phyloP scores from a whole-genome alignment of 2,329 filamentous ascomycete genomes.

The Plenodomus lindquistii region DNA sequence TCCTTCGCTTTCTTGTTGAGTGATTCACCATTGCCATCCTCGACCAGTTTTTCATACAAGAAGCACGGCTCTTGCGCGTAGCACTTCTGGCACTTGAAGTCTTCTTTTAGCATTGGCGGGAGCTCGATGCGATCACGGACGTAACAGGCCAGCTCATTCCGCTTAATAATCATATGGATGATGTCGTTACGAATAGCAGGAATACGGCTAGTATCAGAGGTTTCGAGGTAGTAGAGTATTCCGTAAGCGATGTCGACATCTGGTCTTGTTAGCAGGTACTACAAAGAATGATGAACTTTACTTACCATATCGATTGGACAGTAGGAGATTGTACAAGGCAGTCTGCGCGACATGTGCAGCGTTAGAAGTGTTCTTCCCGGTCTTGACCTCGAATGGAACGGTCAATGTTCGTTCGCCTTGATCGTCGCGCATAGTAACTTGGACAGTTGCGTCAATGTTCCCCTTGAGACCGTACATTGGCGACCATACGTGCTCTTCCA shows the following conservation, averaged over 20 bases:
- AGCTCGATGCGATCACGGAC: constrained; percentile 81
- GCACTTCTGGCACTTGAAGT: constrained; percentile 81
- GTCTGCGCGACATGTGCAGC: constrained; percentile 90
- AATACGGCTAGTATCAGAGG: constrained; percentile 81
- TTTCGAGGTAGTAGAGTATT: constrained; percentile 93
- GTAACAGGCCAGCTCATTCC: constrained; percentile 85
- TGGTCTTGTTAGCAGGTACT: constrained; percentile 31
- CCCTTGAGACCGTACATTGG: constrained; percentile 97
- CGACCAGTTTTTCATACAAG: constrained; percentile 87
- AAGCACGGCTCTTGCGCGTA: constrained; percentile 93
- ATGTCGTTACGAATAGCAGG: constrained; percentile 85
- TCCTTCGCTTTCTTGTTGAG: constrained; percentile 79
- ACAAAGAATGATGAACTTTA: background rate
- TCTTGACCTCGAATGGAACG: constrained; percentile 94
- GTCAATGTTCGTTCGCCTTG: constrained; percentile 71
- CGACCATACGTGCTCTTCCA: constrained; percentile 98
- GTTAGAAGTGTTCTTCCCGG: constrained; percentile 77
- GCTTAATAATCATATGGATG: constrained; percentile 94
- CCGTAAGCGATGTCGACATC: constrained; percentile 90
- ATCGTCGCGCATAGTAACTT: constrained; percentile 78
- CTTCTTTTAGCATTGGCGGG: constrained; percentile 82
- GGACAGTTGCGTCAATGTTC: constrained; percentile 95
- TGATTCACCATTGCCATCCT: constrained; percentile 78
- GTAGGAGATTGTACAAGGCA: constrained; percentile 85
- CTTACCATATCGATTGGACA: constrained; percentile 85